These are phyloP conservation scores for Candida alai DNA, from an alignment of 805 yeast genomes.

Conservation along the genomic window DNA sequence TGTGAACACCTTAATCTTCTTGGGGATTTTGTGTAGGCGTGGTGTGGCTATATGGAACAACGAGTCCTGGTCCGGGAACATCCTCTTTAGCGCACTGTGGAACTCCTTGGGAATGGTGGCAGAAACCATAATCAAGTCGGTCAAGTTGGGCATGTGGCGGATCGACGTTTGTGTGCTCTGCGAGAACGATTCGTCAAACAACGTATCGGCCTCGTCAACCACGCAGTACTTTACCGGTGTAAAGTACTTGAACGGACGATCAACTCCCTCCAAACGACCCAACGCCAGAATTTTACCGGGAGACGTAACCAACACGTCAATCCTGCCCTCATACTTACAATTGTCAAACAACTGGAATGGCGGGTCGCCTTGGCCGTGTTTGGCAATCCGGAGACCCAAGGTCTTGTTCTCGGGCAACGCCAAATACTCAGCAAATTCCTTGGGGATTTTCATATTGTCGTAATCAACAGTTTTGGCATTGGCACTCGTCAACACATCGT, in stretches of 20 bases:
- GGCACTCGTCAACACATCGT: slow-evolving; percentile 37
- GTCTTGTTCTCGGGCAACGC: slow-evolving; percentile 19
- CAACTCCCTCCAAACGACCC: slow-evolving; percentile 25
- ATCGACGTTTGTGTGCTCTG: slow-evolving; percentile 59
- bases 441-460: slow-evolving; percentile 15
- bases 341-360: slow-evolving; percentile 49
- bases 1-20: slow-evolving; percentile 63
- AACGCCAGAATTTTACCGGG: slow-evolving; percentile 67
- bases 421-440: slow-evolving; percentile 21
- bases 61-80: slow-evolving; percentile 59
- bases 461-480: slow-evolving; percentile 20
- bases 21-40: slow-evolving; percentile 78
- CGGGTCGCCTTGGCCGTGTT: slow-evolving; percentile 61
- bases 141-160: slow-evolving; percentile 46
- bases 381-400: slow-evolving; percentile 44
- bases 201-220: slow-evolving; percentile 91
- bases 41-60: slow-evolving; percentile 68
- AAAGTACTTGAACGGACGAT: slow-evolving; percentile 34
- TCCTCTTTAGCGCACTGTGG: slow-evolving; percentile 51
- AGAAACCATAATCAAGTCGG: slow-evolving; percentile 71
- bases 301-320: slow-evolving; percentile 81
- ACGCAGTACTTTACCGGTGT: slow-evolving; percentile 56
- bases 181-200: slow-evolving; percentile 78
- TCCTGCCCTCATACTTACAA: slow-evolving; percentile 40
- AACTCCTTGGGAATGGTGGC: slow-evolving; percentile 88